These are phyloP conservation scores for Pleurotus salmoneostramineus DNA, from an alignment of 768 basidiomycete genomes.

Conservation along the genomic window DNA sequence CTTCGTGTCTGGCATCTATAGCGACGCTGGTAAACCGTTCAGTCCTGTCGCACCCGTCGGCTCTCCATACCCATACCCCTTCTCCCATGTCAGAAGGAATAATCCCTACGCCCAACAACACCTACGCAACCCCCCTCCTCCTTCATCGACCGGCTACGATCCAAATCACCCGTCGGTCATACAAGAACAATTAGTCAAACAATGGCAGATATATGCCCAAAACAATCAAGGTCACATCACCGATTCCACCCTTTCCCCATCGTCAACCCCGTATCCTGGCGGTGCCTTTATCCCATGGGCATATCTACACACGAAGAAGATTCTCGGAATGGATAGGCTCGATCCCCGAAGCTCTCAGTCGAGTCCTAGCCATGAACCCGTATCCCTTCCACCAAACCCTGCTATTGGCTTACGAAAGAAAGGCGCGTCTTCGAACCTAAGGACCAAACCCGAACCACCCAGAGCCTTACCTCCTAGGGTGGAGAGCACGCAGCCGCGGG, in stretches of 20 bases:
- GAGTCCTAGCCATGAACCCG: conserved; percentile 68
- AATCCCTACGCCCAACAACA: conserved; percentile 32
- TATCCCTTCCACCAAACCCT: conserved; percentile 46
- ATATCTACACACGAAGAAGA: conserved; percentile 55
- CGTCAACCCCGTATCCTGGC: conserved; percentile 68
- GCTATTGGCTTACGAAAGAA: conserved; percentile 44
- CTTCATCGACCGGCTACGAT: conserved; percentile 30
- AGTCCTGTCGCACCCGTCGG: conserved; percentile 58
- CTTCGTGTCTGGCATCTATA: conserved; percentile 47
- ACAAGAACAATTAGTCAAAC: conserved; percentile 67
- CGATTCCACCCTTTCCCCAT: conserved; percentile 76
- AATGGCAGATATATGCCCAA: conserved; percentile 77
- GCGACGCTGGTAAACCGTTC: conserved; percentile 32
- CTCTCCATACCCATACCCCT: conserved; percentile 80
- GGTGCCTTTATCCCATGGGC: conserved; percentile 69
- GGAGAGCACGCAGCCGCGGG: conserved; percentile 78
- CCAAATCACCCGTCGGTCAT: conserved; percentile 44
- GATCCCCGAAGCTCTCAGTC: conserved; percentile 63
- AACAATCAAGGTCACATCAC: conserved; percentile 55
- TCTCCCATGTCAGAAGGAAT: conserved; percentile 64
- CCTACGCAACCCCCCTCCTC: conserved; percentile 19
- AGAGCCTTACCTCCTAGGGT: conserved; percentile 73
- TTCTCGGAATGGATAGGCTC: conserved; percentile 32
- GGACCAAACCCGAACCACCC: conserved; percentile 18
- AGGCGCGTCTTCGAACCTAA: conserved; percentile 32